Conservation (phyloP, 768 basidiomycete genomes). For the Pulveroboletus sp. region DNA sequence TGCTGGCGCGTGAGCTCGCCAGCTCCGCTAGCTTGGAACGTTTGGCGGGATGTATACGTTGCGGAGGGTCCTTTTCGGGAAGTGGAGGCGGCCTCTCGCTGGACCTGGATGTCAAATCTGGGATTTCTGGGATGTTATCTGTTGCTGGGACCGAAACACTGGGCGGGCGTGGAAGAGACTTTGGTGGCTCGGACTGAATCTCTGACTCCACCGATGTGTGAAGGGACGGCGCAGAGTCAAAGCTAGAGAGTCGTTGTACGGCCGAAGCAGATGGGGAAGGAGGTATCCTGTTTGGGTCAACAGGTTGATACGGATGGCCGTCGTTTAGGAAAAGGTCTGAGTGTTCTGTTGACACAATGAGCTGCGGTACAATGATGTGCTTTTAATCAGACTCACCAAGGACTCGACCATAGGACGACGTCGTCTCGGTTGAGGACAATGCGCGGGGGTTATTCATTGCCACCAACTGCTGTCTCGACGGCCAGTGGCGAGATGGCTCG, state of each 20-base stretch:
- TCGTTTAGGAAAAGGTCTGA: slow-evolving; percentile 1
- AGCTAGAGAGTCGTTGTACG: slow-evolving; percentile 53
- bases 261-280: slow-evolving; percentile 69
- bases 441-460: slow-evolving; percentile 40
- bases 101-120: slow-evolving; percentile 49
- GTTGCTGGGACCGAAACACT: slow-evolving; percentile 44
- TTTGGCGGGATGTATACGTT: slow-evolving; percentile 29
- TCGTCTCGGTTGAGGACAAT: slow-evolving; percentile 31
- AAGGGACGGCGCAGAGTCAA: slow-evolving; percentile 55
- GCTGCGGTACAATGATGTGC: not conserved
- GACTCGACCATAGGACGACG: slow-evolving; percentile 61
- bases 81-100: slow-evolving; percentile 28
- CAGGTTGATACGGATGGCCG: slow-evolving; percentile 13
- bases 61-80: slow-evolving; percentile 22
- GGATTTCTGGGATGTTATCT: slow-evolving; percentile 53
- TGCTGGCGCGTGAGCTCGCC: slow-evolving; percentile 60
- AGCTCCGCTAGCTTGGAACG: slow-evolving; percentile 68
- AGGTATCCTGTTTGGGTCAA: slow-evolving; percentile 56
- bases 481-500: slow-evolving; percentile 50
- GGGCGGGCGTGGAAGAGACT: slow-evolving; percentile 36
- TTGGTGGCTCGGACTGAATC: slow-evolving; percentile 30
- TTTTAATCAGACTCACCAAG: slow-evolving; percentile 43
- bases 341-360: slow-evolving; percentile 19
- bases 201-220: slow-evolving; percentile 40
- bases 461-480: slow-evolving; percentile 38